Conservation (phyloP, 2,329 filamentous ascomycete genomes). For the Cladosporium phlei region DNA sequence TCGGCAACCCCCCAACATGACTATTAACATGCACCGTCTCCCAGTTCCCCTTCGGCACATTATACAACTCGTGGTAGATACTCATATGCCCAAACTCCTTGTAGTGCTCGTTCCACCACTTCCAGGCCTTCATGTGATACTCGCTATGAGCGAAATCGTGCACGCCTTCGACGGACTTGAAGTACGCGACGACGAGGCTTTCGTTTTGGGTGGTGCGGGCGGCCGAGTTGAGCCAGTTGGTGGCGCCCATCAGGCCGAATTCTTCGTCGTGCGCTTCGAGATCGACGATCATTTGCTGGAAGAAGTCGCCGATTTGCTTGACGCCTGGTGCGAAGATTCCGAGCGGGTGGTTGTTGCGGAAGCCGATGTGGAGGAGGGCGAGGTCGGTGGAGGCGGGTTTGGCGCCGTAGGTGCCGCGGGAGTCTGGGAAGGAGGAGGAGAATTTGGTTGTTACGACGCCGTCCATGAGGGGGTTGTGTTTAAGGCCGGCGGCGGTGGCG, state of each 20-base stretch:
- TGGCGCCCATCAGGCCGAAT: conserved; percentile 46
- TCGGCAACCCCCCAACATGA: conserved; percentile 32
- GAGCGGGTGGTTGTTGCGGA: conserved; percentile 38
- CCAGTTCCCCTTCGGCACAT: conserved; percentile 41
- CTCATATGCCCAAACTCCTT: conserved; percentile 40
- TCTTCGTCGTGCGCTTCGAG: conserved; percentile 37
- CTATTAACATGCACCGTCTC: conserved; percentile 50
- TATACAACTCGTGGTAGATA: conserved; percentile 54
- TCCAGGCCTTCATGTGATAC: conserved; percentile 47
- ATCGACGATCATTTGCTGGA: conserved; percentile 36
- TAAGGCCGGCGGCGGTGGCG: conserved; percentile 32
- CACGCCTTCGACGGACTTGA: conserved; percentile 45
- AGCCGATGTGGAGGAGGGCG: conserved; percentile 38
- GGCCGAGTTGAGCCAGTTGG: conserved; percentile 37
- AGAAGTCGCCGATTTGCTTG: conserved; percentile 36
- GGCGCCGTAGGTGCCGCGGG: conserved; percentile 28
- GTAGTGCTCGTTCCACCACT: conserved; percentile 42
- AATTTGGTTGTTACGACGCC: conserved; percentile 33
- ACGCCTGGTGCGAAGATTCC: conserved; percentile 46
- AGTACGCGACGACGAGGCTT: conserved; percentile 46
- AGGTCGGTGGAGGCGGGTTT: conserved; percentile 31
- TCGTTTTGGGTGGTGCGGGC: conserved; percentile 40
- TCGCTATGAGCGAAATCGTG: conserved; percentile 50
- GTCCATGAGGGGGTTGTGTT: conserved; percentile 37
- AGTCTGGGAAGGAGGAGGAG: conserved; percentile 37